phyloP scores from a whole-genome alignment of 495 filamentous ascomycete species.

The Penicillium roqueforti region DNA sequence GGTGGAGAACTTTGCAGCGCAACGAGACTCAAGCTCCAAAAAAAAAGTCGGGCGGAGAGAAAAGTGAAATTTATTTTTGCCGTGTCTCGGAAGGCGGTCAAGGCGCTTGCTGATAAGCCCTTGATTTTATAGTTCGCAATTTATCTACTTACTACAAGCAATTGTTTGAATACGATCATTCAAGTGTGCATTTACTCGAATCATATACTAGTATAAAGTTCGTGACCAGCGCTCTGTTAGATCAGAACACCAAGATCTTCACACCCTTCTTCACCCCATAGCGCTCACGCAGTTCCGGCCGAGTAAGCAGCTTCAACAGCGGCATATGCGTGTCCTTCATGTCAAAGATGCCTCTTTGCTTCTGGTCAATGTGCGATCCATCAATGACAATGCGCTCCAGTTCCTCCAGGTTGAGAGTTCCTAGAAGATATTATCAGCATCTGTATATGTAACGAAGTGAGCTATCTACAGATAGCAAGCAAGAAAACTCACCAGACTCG shows the following conservation, averaged over 20 bases:
- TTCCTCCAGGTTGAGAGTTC: constrained; percentile 60
- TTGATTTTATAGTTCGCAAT: not conserved
- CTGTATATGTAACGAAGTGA: not conserved
- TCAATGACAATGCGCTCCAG: constrained; percentile 82
- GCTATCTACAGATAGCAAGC: not conserved
- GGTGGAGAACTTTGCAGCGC: constrained; percentile 2
- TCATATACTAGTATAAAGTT: not conserved
- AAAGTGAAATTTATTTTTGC: constrained; percentile 27
- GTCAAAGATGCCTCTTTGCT: constrained; percentile 86
- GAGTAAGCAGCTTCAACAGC: constrained; percentile 63
- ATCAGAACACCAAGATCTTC: constrained; percentile 42
- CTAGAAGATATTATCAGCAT: constrained; percentile 38
- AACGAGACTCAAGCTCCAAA: constrained; percentile 18
- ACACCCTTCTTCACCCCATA: constrained; percentile 48
- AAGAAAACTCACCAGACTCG: constrained; percentile 57
- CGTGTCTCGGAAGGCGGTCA: constrained; percentile 20
- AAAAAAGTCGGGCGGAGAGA: constrained; percentile 29
- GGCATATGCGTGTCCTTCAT: constrained; percentile 86
- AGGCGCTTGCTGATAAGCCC: constrained; percentile 2
- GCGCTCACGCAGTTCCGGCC: constrained; percentile 62
- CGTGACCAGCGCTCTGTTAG: not conserved
- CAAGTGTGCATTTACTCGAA: not conserved
- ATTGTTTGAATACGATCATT: not conserved
- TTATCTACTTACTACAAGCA: not conserved
- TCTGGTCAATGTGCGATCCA: constrained; percentile 83